These are phyloP conservation scores for Trichoderma gracile DNA, from an alignment of 2,329 filamentous ascomycete species.

Conservation along the genomic window DNA sequence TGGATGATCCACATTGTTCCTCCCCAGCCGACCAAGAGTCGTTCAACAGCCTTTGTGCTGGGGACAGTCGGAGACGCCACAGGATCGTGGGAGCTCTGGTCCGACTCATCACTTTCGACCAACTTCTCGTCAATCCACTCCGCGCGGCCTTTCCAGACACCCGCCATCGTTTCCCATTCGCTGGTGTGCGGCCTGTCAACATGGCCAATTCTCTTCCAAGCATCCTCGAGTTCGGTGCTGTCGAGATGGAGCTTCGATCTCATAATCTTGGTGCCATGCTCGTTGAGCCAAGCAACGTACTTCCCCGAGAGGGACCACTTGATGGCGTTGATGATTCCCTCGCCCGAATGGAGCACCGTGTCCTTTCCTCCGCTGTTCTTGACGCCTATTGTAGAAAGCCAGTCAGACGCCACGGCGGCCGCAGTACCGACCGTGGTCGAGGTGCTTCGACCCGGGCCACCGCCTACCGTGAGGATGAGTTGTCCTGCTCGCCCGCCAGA, in stretches of 20 bases:
- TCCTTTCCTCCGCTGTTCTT: slow-evolving; percentile 74
- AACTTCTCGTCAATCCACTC: slow-evolving; percentile 90
- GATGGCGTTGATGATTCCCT: slow-evolving; percentile 86
- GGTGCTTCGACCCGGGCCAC: slow-evolving; percentile 76
- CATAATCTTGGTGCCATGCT: slow-evolving; percentile 98
- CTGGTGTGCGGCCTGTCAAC: slow-evolving; percentile 83
- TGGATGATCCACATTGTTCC: slow-evolving; percentile 95
- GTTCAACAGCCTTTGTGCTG: slow-evolving; percentile 61
- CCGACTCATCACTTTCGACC: slow-evolving; percentile 69
- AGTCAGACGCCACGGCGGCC: slow-evolving; percentile 80
- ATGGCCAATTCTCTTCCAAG: slow-evolving; percentile 94
- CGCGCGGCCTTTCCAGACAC: slow-evolving; percentile 86
- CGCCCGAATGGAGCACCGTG: slow-evolving; percentile 83
- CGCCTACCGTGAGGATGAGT: slow-evolving; percentile 81
- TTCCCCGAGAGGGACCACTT: slow-evolving; percentile 93
- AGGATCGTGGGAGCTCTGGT: slow-evolving; percentile 43
- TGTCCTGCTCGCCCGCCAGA: slow-evolving; percentile 89
- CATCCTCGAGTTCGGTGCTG: slow-evolving; percentile 71
- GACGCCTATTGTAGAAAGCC: slow-evolving; percentile 86
- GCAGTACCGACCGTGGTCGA: slow-evolving; percentile 85
- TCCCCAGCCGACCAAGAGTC: slow-evolving; percentile 91
- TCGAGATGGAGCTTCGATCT: slow-evolving; percentile 82
- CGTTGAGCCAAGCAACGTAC: slow-evolving; percentile 93
- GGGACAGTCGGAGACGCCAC: slow-evolving; percentile 47
- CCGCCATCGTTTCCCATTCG: slow-evolving; percentile 94